Evolutionary conservation across 352 stramenopile genomes (phyloP), one percentile per base, ranked within the genome.

Genomic region (Peronospora destructor): DNA sequence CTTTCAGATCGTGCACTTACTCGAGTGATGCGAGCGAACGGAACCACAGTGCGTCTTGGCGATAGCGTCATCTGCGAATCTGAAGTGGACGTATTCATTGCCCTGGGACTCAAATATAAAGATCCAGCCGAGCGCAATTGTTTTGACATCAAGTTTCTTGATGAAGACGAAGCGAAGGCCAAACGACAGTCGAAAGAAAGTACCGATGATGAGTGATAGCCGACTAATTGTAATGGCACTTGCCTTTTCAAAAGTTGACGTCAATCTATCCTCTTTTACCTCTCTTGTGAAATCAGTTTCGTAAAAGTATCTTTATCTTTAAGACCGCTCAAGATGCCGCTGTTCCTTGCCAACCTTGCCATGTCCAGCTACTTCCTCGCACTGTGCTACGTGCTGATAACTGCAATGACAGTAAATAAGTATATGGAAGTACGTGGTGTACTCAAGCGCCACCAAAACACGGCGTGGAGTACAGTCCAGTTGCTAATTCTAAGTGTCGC

Each of bases 361-460:
- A 89, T 93, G 79, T 66, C 82, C 56, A 90, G 77, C 69, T 93
- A 90, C 64, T 93, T 93, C 51, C 64, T 93, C 61, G 82, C 82
- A 64, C 74, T 93, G 26, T 91, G 80, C 61, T 93, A 93, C 64
- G 84, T 85, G 50, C 64, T 93, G 21, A 70, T 75, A 47, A 93
- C 79, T 6, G 81, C 85, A 14, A 72, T 90, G 70, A 86, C 77
- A 6, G 55, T 80, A 29, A 91, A 76, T 48, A 89, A 90, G 57
- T 83, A 82, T 51, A 40, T 81, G 35, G 75, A 86, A 50, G 59
- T 89, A 56, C 77, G 80, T 5, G 69, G 80, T 45, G 73, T 84
- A 44, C 71, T 87, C 49, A 75, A 72, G 36, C 68, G 66, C 45
- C 73, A 89, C 52, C 71, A 82, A 23, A 74, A 76, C 56, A 68